phyloP scores from a whole-genome alignment of 306 rosid genomes.

The Cucumis hystrix region DNA sequence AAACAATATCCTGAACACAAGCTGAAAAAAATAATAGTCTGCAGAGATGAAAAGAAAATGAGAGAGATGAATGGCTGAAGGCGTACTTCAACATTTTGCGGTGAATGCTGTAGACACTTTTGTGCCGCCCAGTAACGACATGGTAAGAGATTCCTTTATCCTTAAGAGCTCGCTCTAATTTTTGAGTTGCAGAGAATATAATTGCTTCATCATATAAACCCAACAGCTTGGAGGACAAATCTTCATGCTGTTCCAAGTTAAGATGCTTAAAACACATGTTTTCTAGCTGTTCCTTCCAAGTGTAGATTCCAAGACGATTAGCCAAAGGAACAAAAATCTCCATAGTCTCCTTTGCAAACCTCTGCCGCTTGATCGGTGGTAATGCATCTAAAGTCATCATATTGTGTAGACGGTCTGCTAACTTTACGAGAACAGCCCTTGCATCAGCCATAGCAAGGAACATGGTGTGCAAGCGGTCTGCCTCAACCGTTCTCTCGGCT shows the following conservation, averaged over 20 bases:
- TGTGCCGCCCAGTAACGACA: slow-evolving; percentile 72
- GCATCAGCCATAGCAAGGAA: slow-evolving; percentile 99
- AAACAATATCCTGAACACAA: background rate
- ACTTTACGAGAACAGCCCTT: slow-evolving; percentile 84
- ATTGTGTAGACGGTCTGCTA: slow-evolving; percentile 91
- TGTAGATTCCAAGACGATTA: slow-evolving; percentile 80
- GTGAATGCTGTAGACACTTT: slow-evolving; percentile 80
- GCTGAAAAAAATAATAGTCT: background rate
- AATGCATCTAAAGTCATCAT: slow-evolving; percentile 86
- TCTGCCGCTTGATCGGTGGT: slow-evolving; percentile 54
- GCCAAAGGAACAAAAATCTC: slow-evolving; percentile 97
- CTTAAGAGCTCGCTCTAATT: slow-evolving; percentile 50
- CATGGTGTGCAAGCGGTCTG: slow-evolving; percentile 96
- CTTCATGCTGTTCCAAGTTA: slow-evolving; percentile 50
- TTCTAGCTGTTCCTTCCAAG: slow-evolving; percentile 86
- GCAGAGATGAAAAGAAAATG: background rate
- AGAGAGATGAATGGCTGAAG: slow-evolving; percentile 10
- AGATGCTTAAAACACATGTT: slow-evolving; percentile 85
- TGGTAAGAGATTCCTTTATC: slow-evolving; percentile 66
- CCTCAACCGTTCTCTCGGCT: slow-evolving; percentile 67
- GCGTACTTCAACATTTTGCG: slow-evolving; percentile 83
- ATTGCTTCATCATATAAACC: slow-evolving; percentile 66
- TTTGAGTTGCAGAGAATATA: slow-evolving; percentile 55
- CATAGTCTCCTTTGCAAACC: slow-evolving; percentile 95
- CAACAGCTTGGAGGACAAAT: slow-evolving; percentile 64